phyloP scores from a whole-genome alignment of 768 basidiomycete species.

The Cytidiella melzeri region DNA sequence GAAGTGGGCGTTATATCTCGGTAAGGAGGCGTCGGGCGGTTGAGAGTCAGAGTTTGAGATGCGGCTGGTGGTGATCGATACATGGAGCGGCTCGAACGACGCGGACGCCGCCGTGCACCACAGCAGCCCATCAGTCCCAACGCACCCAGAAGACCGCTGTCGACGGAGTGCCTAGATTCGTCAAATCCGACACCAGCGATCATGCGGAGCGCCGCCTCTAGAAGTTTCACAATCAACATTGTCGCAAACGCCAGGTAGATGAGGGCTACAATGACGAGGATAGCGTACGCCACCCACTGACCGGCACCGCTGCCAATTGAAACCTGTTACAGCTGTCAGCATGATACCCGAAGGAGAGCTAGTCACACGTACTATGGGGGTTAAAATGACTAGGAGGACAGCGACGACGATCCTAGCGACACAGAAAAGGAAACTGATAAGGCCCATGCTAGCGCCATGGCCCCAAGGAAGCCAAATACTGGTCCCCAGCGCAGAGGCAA shows the following conservation, averaged over 20 bases:
- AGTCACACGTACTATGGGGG: conserved; percentile 64
- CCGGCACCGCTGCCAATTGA: conserved; percentile 74
- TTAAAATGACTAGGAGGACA: conserved; percentile 85
- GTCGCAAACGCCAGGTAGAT: conserved; percentile 78
- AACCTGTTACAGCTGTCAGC: conserved; percentile 44
- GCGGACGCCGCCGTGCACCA: conserved; percentile 37
- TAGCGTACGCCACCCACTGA: conserved; percentile 93
- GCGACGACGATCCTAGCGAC: conserved; percentile 86
- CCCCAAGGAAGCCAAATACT: conserved; percentile 97
- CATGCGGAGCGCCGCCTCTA: conserved; percentile 79
- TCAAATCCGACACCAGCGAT: conserved; percentile 78
- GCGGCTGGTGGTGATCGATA: conserved; percentile 13
- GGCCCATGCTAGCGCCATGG: conserved; percentile 93
- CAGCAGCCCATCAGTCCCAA: conserved; percentile 66
- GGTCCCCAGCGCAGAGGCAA: conserved; percentile 79
- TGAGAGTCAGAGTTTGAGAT: conserved; percentile 19
- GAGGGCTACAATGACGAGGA: conserved; percentile 76
- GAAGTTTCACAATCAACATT: conserved; percentile 79
- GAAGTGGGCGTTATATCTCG: conserved; percentile 31
- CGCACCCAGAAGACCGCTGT: conserved; percentile 84
- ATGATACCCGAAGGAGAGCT: conserved; percentile 11
- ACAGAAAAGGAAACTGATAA: conserved; percentile 90
- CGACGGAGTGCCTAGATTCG: conserved; percentile 68
- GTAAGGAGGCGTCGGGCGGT: conserved; percentile 19
- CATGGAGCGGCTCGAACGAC: conserved; percentile 11